Evolutionary conservation across 495 filamentous ascomycete species (phyloP), one percentile per base, ranked within the genome.

Genomic region (Neurospora discreta): DNA sequence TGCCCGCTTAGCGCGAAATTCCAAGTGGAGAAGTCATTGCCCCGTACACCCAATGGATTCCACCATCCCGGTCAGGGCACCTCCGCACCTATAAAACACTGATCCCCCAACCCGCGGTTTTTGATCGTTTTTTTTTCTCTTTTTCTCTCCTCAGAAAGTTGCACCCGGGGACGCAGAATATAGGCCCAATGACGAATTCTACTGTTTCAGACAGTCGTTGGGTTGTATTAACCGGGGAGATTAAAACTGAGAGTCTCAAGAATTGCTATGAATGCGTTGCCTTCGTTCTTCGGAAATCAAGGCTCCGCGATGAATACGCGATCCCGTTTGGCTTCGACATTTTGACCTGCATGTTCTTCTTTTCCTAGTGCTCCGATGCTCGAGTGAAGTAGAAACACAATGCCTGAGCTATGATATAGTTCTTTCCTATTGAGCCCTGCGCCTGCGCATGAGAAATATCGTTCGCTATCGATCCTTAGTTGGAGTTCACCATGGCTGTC

Each of bases 291-390:
- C n/a, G 26, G 38, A 23, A 23, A 46, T 18, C 20, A 23, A 52
- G 46, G 52, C 52, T 65, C 13, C 52, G 75, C 74, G 68, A 79
- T 79, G 81, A 83, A 75, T 81, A 77, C 75, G 80, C 83, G 80
- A 82, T 84, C 81, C 84, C 84, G 84, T 85, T 84, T 81, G 82
- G 81, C 80, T 78, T 81, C 83, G 79, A 85, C 82, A 85, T 84
- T 75, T 71, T 68, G 42, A 52, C 38, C 36, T 36, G 11, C 23
- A 65, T 39, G 20, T 33, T 38, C 3, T 68, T 15, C 3, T 36
- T 36, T 36, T 36, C 6, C 6, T 36, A n/a, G n/a, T 36, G 33
- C 33, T 36, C 1, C 38, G 39, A 39, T 10, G 39, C 39, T 39
- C 10, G 2, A 39, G 39, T 39, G 9, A 10, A 39, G 39, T 39